These are phyloP conservation scores for Solanum chacoense DNA, from an alignment of 305 asterid genomes.

Conservation along the genomic window DNA sequence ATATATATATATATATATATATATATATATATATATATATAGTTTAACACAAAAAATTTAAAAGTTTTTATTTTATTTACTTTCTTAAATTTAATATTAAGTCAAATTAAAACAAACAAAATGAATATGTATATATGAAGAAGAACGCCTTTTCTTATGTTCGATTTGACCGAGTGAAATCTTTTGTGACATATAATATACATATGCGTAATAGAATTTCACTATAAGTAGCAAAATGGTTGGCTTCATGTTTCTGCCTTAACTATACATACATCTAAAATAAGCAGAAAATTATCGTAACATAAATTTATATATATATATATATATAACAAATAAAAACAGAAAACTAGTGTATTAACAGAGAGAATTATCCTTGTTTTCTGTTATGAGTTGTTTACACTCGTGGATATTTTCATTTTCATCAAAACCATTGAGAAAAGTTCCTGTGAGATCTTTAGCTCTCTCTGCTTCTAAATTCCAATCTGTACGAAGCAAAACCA, in stretches of 20 bases:
- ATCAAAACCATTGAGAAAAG: background rate
- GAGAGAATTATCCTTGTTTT: conserved; percentile 6
- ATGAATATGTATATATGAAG: background rate
- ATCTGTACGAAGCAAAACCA: conserved; percentile 23
- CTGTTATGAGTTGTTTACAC: background rate
- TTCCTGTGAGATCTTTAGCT: conserved; percentile 18
- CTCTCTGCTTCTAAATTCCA: conserved; percentile 30
- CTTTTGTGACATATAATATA: background rate
- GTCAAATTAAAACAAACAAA: background rate
- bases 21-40: no score
- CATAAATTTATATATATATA: background rate
- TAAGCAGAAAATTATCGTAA: background rate
- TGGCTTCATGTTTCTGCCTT: background rate
- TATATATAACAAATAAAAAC: no score
- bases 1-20: no score
- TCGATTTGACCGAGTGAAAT: background rate
- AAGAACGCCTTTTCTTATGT: background rate
- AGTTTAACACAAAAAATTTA: background rate
- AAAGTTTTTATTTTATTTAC: background rate
- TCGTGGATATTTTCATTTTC: background rate
- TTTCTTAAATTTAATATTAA: background rate
- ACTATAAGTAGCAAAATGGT: background rate
- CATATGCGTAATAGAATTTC: background rate
- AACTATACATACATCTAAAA: background rate
- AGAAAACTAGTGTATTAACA: conserved; percentile 3